Conservation (phyloP, 2,329 filamentous ascomycete genomes). For the Phialophora tarda region DNA sequence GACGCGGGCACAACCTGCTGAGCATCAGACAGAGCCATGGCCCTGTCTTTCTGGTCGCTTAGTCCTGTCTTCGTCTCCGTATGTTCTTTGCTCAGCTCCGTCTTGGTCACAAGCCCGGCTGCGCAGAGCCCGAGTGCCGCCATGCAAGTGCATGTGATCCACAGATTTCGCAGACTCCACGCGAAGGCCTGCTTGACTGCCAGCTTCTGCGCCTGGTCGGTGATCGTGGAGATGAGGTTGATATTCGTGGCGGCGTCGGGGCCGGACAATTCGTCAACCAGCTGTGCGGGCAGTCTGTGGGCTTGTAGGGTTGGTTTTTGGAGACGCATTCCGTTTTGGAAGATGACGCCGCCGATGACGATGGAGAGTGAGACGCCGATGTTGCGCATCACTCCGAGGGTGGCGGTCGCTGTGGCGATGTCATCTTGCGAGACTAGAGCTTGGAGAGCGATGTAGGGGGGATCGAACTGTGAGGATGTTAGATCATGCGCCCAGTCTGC, state of each 20-base stretch:
- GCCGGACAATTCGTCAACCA: slow-evolving; percentile 27
- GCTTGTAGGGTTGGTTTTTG: slow-evolving; percentile 23
- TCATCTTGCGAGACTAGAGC: slow-evolving; percentile 56
- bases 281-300: slow-evolving; percentile 38
- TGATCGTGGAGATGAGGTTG: slow-evolving; percentile 36
- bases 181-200: slow-evolving; percentile 52
- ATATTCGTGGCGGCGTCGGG: slow-evolving; percentile 42
- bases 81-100: slow-evolving; percentile 49
- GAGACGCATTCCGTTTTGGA: slow-evolving; percentile 46
- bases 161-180: slow-evolving; percentile 53
- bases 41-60: slow-evolving; percentile 36
- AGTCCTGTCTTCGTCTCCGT: slow-evolving; percentile 52
- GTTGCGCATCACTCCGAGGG: slow-evolving; percentile 65
- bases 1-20: neutral
- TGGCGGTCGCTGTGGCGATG: slow-evolving; percentile 64
- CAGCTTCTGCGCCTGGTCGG: slow-evolving; percentile 41
- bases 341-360: slow-evolving; percentile 61
- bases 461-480: slow-evolving; percentile 49
- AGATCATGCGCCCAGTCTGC: neutral
- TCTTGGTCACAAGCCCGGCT: slow-evolving; percentile 47
- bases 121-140: slow-evolving; percentile 47
- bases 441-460: slow-evolving; percentile 63
- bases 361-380: slow-evolving; percentile 63
- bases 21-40: neutral
- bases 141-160: slow-evolving; percentile 56